Evolutionary conservation across 306 rosid genomes (phyloP), one percentile per base, ranked within the genome.

Genomic region (Alnus rubra): DNA sequence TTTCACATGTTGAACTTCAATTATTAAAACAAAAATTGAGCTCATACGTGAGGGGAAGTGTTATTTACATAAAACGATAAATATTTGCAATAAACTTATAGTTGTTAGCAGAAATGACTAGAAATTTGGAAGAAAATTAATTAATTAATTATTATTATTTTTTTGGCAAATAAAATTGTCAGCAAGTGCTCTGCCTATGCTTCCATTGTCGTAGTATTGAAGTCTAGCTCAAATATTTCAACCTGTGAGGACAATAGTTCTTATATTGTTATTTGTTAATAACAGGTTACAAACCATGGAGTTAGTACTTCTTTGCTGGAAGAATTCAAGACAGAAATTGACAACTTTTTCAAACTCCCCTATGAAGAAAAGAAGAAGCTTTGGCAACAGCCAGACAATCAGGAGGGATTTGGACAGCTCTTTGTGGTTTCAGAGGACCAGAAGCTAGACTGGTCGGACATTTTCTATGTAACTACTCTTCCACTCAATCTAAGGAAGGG

Each of bases 391-490:
- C 77, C 79, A 52, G 42, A 76, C 12, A 31, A 79, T 28, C 80
- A 64, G 0, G 86, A 82, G 70, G 89, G 89, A 18, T 86, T 86
- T 68, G 89, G 86, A 35, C 89, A 86, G 39, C 69, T 56, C 7
- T 79, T 82, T 79, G 86, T 82, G 50, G 82, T 79, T 28, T 82
- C 88, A 15, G 82, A 82, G 62, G 80, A 85, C 37, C 89, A 86
- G 59, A 86, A 86, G 86, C 71, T 86, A 35, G 86, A 82, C 52
- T 86, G 89, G 86, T 76, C 82, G 30, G 89, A 82, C 80, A 73
- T 82, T 80, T 86, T 86, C 74, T 73, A n/a, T 18, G 60, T 82
- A n/a, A 69, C 75, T 8, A 82, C 82, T 4, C 75, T 80, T 44
- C 89, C 84, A 49, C 63, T 53, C 12, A 16, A 58, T 18, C 56